Evolutionary conservation across 352 stramenopile genomes (phyloP).

Genomic region (Thraustochytrium striatum): DNA sequence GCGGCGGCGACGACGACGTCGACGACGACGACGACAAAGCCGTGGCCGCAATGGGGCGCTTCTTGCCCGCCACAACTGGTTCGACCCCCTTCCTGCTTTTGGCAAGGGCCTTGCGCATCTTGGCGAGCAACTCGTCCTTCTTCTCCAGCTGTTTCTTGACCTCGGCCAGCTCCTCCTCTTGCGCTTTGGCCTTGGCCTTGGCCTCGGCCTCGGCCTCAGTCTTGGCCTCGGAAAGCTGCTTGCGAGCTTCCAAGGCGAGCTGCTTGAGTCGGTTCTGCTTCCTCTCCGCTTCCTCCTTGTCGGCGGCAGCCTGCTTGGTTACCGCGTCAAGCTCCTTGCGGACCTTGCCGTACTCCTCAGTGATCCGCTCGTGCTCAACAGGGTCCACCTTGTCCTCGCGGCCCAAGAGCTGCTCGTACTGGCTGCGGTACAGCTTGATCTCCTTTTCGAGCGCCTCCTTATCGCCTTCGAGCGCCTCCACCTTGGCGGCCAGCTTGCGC

Average conservation of each 20-base stretch:
- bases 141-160: background rate
- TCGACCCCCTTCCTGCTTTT: background rate
- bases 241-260: constrained; percentile 10
- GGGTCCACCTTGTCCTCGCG: constrained; percentile 52
- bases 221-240: background rate
- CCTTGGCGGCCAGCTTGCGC: background rate
- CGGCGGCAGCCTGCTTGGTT: background rate
- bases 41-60: background rate
- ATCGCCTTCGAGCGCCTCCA: constrained; percentile 26
- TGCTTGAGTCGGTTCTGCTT: background rate
- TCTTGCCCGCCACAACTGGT: background rate
- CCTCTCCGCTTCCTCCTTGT: background rate
- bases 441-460: constrained; percentile 49
- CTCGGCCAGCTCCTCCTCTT: background rate
- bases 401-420: constrained; percentile 36
- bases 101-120: background rate
- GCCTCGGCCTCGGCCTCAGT: constrained; percentile 12
- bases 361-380: background rate
- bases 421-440: constrained; percentile 3
- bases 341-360: background rate
- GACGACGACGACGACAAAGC: background rate
- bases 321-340: background rate
- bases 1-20: background rate
- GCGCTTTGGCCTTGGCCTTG: background rate
- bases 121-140: background rate